Conservation (phyloP, 2,329 filamentous ascomycete species). For the Epichloe glyceriae region DNA sequence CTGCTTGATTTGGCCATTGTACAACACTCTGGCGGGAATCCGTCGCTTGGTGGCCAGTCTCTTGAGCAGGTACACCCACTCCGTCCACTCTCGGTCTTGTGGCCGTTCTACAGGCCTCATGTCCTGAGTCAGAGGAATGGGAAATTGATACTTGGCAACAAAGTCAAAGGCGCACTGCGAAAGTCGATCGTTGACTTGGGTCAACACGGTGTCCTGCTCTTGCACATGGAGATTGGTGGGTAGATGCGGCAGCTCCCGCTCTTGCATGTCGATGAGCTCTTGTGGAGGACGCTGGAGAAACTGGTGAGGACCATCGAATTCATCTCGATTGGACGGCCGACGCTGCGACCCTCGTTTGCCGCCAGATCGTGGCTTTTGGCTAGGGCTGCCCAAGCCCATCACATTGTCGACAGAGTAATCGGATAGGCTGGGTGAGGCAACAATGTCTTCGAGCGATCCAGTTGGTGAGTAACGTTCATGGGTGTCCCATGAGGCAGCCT, state of each 20-base stretch:
- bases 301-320: conserved; percentile 81
- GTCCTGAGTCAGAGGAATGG: conserved; percentile 70
- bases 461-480: conserved; percentile 41
- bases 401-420: conserved; percentile 46
- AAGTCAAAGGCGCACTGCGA: conserved; percentile 84
- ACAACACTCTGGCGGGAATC: conserved; percentile 71
- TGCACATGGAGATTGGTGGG: conserved; percentile 72
- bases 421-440: conserved; percentile 44
- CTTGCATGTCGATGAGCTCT: conserved; percentile 61
- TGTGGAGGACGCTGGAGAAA: conserved; percentile 61
- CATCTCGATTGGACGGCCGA: conserved; percentile 68
- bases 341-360: conserved; percentile 45
- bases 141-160: conserved; percentile 82
- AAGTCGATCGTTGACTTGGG: conserved; percentile 70
- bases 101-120: conserved; percentile 65
- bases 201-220: conserved; percentile 72
- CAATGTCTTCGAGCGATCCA: conserved; percentile 45
- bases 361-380: conserved; percentile 30
- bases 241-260: conserved; percentile 67
- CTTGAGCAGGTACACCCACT: conserved; percentile 83
- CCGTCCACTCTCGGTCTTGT: conserved; percentile 76
- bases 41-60: conserved; percentile 73
- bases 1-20: conserved; percentile 85
- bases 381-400: conserved; percentile 25
- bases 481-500: conserved; percentile 19